phyloP scores from a whole-genome alignment of 441 rosid species.

The Breynia disticha region DNA sequence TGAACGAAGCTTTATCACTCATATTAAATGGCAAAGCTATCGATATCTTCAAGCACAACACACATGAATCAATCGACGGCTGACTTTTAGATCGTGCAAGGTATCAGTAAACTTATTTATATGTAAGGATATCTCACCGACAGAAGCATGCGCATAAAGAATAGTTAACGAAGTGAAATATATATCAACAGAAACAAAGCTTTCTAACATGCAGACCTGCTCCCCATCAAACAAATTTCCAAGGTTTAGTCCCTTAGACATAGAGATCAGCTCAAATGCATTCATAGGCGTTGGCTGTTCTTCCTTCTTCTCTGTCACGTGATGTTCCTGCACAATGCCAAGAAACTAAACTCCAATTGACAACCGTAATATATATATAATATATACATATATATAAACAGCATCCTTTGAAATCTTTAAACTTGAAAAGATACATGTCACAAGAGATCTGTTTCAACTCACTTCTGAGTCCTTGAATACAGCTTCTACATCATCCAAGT shows the following conservation, averaged over 20 bases:
- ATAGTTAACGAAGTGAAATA: not conserved
- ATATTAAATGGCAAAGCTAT: too few relatives aligned
- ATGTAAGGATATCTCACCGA: too few relatives aligned
- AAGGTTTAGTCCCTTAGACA: slow-evolving; percentile 87
- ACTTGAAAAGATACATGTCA: not conserved
- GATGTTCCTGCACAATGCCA: slow-evolving; percentile 53
- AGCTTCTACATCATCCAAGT: slow-evolving; percentile 83
- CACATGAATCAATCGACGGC: too few relatives aligned
- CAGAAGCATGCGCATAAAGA: not conserved
- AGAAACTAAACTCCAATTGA: not conserved
- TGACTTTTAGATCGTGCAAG: too few relatives aligned
- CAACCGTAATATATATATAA: too few relatives aligned
- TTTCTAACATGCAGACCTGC: slow-evolving; percentile 42
- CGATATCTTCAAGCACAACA: too few relatives aligned
- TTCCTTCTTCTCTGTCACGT: slow-evolving; percentile 77
- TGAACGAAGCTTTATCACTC: too few relatives aligned
- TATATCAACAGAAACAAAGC: slow-evolving; percentile 2
- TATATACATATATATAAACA: not conserved
- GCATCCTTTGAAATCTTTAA: not conserved
- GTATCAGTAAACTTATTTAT: too few relatives aligned
- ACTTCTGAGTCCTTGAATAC: slow-evolving; percentile 87
- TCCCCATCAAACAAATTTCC: slow-evolving; percentile 67
- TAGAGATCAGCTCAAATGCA: slow-evolving; percentile 81
- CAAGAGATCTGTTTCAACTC: slow-evolving; percentile 10
- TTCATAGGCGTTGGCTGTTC: slow-evolving; percentile 73